Evolutionary conservation across 768 basidiomycete genomes (phyloP), one percentile per base, ranked within the genome.

Genomic region (Rhodosporidiobolus odoratus): DNA sequence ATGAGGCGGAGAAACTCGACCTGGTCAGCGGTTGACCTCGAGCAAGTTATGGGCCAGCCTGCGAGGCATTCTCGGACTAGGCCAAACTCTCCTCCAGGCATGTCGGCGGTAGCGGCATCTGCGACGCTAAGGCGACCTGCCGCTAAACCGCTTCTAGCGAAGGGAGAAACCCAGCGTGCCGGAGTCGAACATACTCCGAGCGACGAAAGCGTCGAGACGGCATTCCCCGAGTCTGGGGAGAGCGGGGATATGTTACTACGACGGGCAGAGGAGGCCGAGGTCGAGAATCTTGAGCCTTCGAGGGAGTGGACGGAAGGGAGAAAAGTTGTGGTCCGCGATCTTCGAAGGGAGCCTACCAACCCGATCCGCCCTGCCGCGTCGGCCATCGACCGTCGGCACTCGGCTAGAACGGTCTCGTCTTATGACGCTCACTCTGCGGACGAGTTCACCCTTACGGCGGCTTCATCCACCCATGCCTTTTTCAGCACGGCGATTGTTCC

Each of bases 341-440:
- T 53, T 10, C 25, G 71, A 52, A 40, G 66, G 58, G 7, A 53
- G 41, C 58, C 58, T 65, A 61, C 64, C 64, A 52, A 65, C 50
- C 9, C 37, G n/a, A 15, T 38, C 63, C 32, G 0, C 65, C 61
- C 47, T 53, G 62, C 30, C 56, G 37, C 40, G 63, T 50, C 58
- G 67, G 65, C 23, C 54, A 8, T 25, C 34, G 16, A 19, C 32
- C 35, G 35, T 16, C 35, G 12, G 12, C 8, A 12, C 2, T 6
- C 54, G 35, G 3, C 35, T 37, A 19, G 35, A 13, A 25, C 54
- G 10, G 54, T 56, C 32, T 66, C 32, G 50, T 21, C 57, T 52
- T 58, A 64, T 45, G 13, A 45, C 23, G 43, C 43, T 23, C 12
- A 45, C 43, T 45, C 43, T 45, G 43, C 43, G 43, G 43, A 45